Evolutionary conservation across 768 basidiomycete genomes (phyloP), one percentile per base, ranked within the genome.

Genomic region (Coprinopsis strossmayeri): DNA sequence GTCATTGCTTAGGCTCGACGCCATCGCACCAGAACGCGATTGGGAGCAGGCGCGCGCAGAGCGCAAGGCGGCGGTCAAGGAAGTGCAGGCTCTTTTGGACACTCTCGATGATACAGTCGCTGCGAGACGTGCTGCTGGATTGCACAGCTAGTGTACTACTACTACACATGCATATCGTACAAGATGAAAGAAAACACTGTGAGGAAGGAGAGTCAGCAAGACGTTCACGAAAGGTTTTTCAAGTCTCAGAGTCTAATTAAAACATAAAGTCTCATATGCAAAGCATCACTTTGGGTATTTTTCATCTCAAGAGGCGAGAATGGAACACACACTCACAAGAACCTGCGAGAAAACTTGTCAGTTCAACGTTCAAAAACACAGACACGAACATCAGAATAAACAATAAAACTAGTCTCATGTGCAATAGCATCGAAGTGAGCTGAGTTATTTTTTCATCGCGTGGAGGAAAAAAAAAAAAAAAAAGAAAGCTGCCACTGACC

Each of bases 1-100:
- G 61, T 76, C 82, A n/a, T 71, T 98, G 23, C 75, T 98, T 17
- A 80, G 88, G 43, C 70, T 98, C 27, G 95, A 98, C 58, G 87
- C 85, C 43, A 73, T 96, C 57, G 67, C 71, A 34, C 73, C 91
- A 17, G 86, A 90, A 38, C 70, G 71, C 30, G 76, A 80, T 43
- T 96, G 91, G 87, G 74, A 77, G 7, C 73, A 82, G 3, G 93
- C 92, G 12, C 76, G 94, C 58, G 71, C 70, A 55, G 80, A 87
- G 62, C 73, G 94, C 53, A 96, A 95, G 66, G 80, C 76, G 26
- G 94, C 90, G 1, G 93, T 98, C 42, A 83, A 76, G 54, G 81
- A 84, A 57, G 85, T 96, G 13, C 94, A 97, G 68, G 74, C 69
- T 21, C 72, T 91, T 55, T 74, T 97, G 51, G 91, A 93, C 61